Conservation (phyloP, 2,329 filamentous ascomycete species). For the Hansfordia pulvinata region DNA sequence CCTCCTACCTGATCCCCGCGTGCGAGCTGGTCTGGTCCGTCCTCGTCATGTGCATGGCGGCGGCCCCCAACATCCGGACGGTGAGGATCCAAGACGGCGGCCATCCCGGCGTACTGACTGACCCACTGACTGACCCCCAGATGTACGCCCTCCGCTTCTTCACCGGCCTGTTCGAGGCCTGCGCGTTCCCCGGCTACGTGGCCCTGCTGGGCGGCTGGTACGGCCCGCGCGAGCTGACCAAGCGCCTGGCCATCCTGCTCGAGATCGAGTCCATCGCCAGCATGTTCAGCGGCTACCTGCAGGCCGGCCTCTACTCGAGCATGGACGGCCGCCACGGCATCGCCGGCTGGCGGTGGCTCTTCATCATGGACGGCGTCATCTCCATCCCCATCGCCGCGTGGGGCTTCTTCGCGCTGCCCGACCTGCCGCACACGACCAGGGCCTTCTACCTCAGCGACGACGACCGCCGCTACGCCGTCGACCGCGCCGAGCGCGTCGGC, state of each 20-base stretch:
- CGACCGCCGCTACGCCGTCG: conserved; percentile 7
- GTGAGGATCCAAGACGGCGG: no score
- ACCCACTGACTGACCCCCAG: conserved; percentile 2
- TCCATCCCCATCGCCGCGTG: conserved; percentile 16
- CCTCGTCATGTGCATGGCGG: conserved; percentile 12
- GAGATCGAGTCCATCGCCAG: conserved; percentile 17
- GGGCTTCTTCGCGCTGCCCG: conserved; percentile 19
- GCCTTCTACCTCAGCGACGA: conserved; percentile 1
- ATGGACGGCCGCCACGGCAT: conserved; percentile 22
- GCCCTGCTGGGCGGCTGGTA: conserved; percentile 18
- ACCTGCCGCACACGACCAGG: conserved; percentile 10
- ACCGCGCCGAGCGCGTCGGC: conserved; percentile 10
- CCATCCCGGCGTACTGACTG: no score
- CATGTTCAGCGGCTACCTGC: conserved; percentile 29
- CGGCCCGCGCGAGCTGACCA: conserved; percentile 13
- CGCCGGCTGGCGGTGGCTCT: conserved; percentile 30
- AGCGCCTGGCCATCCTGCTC: conserved; percentile 15
- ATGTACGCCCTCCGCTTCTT: conserved; percentile 16
- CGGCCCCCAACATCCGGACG: conserved; percentile 8
- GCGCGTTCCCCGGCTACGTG: conserved; percentile 11
- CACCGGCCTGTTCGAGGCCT: conserved; percentile 16
- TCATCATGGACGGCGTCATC: conserved; percentile 27
- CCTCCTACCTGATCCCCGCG: conserved; percentile 15
- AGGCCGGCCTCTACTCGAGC: conserved; percentile 24
- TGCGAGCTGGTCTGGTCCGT: conserved; percentile 13